phyloP scores from a whole-genome alignment of 352 stramenopile genomes.

The Globisporangium lucens region DNA sequence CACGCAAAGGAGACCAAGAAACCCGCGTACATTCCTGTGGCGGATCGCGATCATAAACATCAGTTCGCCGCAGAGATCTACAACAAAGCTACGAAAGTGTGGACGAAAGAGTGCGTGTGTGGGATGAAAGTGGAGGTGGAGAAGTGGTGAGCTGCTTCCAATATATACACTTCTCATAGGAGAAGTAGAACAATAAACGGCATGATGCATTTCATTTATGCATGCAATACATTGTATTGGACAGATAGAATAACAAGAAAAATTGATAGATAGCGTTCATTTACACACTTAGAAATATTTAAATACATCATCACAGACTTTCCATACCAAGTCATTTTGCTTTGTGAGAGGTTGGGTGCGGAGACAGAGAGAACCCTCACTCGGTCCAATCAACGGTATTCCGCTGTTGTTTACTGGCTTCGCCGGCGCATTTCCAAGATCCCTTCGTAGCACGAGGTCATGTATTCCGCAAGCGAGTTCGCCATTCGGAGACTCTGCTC shows the following conservation, averaged over 20 bases:
- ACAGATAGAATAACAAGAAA: neutral
- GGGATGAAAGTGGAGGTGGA: conserved; percentile 69
- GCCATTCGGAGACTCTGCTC: conserved; percentile 40
- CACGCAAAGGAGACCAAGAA: conserved; percentile 10
- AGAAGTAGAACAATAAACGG: neutral
- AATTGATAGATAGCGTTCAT: conserved; percentile 6
- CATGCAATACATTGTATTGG: neutral
- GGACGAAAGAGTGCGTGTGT: conserved; percentile 54
- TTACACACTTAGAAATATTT: conserved; percentile 16
- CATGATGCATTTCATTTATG: neutral
- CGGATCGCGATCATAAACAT: conserved; percentile 58
- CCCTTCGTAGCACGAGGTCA: conserved; percentile 58
- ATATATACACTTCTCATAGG: neutral
- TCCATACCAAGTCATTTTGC: neutral
- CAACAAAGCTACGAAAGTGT: conserved; percentile 33
- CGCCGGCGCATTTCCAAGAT: conserved; percentile 48
- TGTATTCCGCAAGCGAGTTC: conserved; percentile 51
- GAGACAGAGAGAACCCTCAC: neutral
- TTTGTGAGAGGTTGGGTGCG: neutral
- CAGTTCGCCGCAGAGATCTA: conserved; percentile 40
- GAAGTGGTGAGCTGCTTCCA: conserved; percentile 47
- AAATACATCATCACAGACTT: conserved; percentile 12
- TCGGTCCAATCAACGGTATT: neutral
- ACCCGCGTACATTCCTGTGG: conserved; percentile 31
- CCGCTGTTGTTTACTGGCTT: conserved; percentile 25